Evolutionary conservation across 2,329 filamentous ascomycete genomes (phyloP).

Genomic region (Fusarium sp.): DNA sequence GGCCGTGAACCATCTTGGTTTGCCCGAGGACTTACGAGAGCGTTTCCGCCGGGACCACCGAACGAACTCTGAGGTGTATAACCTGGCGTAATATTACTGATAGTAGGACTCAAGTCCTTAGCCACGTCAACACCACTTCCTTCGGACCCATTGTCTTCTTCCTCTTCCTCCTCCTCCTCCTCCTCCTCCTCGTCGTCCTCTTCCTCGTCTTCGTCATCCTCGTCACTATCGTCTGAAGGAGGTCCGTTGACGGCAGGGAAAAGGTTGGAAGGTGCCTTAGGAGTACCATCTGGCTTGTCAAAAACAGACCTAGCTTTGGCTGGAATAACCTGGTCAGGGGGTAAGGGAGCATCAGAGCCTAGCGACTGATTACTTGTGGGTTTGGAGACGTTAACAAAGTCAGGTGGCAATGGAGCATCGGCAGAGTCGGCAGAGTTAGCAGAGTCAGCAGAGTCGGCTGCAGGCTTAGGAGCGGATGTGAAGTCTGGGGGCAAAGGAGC

Average conservation of each 20-base stretch:
- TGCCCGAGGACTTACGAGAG: slow-evolving; percentile 51
- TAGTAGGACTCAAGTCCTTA: slow-evolving; percentile 71
- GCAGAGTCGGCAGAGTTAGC: slow-evolving; percentile 32
- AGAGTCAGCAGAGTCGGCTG: slow-evolving; percentile 19
- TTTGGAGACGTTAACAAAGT: slow-evolving; percentile 47
- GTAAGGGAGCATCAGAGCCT: slow-evolving; percentile 29
- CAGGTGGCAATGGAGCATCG: slow-evolving; percentile 52
- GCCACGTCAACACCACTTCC: slow-evolving; percentile 75
- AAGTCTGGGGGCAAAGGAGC: slow-evolving; percentile 62
- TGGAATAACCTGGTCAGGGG: slow-evolving; percentile 31
- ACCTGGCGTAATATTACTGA: slow-evolving; percentile 60
- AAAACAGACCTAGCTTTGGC: slow-evolving; percentile 33
- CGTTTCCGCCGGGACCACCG: slow-evolving; percentile 60
- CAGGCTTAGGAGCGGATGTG: slow-evolving; percentile 41
- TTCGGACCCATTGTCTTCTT: slow-evolving; percentile 64
- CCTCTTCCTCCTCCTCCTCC: slow-evolving; percentile 58
- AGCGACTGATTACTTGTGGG: slow-evolving; percentile 25
- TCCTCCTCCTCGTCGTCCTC: slow-evolving; percentile 60
- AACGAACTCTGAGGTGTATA: slow-evolving; percentile 72
- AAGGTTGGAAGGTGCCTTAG: slow-evolving; percentile 48
- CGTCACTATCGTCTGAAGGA: slow-evolving; percentile 57
- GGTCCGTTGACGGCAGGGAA: slow-evolving; percentile 56
- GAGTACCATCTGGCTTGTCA: slow-evolving; percentile 54
- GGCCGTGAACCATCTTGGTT: slow-evolving; percentile 59
- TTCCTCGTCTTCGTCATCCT: slow-evolving; percentile 56